These are phyloP conservation scores for Venturia oleaginea DNA, from an alignment of 2,329 filamentous ascomycete species.

Conservation along the genomic window DNA sequence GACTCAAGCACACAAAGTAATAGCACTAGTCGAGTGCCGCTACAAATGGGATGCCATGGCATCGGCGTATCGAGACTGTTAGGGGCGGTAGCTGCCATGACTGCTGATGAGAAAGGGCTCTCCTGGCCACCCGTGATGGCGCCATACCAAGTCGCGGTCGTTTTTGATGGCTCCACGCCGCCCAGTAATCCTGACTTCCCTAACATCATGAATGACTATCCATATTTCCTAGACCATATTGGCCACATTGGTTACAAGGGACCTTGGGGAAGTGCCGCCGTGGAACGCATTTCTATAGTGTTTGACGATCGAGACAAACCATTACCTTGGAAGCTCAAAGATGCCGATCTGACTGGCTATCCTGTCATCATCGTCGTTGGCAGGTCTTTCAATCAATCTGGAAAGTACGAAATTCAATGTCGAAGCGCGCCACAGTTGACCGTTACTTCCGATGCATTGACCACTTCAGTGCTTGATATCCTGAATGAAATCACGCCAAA, in stretches of 20 bases:
- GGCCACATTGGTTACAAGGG: neutral
- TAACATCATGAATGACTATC: neutral
- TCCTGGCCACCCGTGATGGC: slow-evolving; percentile 62
- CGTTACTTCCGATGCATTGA: neutral
- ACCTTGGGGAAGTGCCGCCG: neutral
- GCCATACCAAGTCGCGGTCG: neutral
- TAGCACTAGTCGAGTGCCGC: slow-evolving; percentile 36
- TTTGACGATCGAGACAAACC: slow-evolving; percentile 40
- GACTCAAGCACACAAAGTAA: slow-evolving; percentile 12
- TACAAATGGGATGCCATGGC: slow-evolving; percentile 95
- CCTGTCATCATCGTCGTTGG: slow-evolving; percentile 76
- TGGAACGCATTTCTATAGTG: neutral
- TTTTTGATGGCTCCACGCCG: neutral
- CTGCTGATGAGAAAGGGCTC: slow-evolving; percentile 59
- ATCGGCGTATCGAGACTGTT: slow-evolving; percentile 90
- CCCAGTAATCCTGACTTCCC: neutral
- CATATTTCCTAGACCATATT: neutral
- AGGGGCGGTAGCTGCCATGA: slow-evolving; percentile 70
- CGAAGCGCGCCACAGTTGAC: neutral
- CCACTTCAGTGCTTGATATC: neutral
- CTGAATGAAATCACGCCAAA: neutral
- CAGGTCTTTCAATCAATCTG: slow-evolving; percentile 51
- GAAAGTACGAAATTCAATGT: slow-evolving; percentile 17
- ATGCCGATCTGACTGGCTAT: slow-evolving; percentile 85
- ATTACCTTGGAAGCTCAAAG: slow-evolving; percentile 77